Conservation (phyloP, 495 filamentous ascomycete genomes). For the Xylaria flabelliformis region DNA sequence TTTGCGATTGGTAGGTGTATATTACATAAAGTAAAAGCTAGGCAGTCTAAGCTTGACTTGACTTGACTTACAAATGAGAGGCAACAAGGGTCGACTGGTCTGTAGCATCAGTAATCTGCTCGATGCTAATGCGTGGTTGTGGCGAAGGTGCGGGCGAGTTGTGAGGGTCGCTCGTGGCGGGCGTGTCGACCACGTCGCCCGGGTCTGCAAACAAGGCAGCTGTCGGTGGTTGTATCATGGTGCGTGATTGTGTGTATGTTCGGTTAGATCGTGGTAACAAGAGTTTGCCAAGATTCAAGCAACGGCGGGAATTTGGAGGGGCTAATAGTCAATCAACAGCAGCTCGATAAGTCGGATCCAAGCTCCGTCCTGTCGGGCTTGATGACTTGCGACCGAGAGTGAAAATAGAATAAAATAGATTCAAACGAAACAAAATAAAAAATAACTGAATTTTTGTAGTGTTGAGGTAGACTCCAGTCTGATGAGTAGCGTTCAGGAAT, state of each 20-base stretch:
- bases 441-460: background rate
- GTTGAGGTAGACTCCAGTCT: background rate
- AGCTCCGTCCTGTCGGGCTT: background rate
- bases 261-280: background rate
- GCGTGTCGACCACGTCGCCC: constrained; percentile 19
- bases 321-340: background rate
- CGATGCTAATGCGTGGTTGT: constrained; percentile 50
- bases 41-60: constrained; percentile 33
- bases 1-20: constrained; percentile 27
- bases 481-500: background rate
- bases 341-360: constrained; percentile 7
- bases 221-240: constrained; percentile 29
- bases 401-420: too few relatives aligned
- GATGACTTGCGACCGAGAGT: background rate
- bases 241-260: constrained; percentile 13
- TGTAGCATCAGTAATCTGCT: constrained; percentile 38
- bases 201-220: constrained; percentile 19
- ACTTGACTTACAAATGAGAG: constrained; percentile 43
- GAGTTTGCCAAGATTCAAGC: constrained; percentile 7
- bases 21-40: constrained; percentile 1
- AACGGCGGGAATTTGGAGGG: background rate
- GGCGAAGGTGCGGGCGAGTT: constrained; percentile 29
- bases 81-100: constrained; percentile 29
- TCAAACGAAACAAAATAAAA: background rate
- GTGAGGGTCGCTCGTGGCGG: constrained; percentile 22